Evolutionary conservation across 257 asterid species (phyloP), one percentile per base, ranked within the genome.

Genomic region (Solanum stenotomum): DNA sequence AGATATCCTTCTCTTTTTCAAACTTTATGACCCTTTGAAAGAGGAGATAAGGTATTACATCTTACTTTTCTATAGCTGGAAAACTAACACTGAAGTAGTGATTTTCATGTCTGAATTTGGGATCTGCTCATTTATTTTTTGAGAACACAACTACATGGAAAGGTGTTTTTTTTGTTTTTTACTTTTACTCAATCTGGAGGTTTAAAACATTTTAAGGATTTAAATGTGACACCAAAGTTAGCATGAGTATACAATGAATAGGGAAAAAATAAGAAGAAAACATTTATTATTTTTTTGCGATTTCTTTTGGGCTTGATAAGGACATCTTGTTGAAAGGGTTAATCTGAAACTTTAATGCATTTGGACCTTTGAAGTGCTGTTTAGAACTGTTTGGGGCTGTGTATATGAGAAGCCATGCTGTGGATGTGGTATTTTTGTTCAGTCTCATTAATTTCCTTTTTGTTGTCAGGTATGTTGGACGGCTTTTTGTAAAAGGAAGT

Each of bases 1-100:
- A 14, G 96, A 95, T 82, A 94, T 95, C 84, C 93, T 95, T 90
- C 91, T 95, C 90, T 94, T 93, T 90, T 94, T 95, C 91, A 94
- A 95, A 88, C 93, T 92, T 78, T 94, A 94, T 81, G 98, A 95
- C 75, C 98, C 98, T 87, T 82, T 87, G 87, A 94, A 93, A 88
- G 98, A 94, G 90, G 94, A 93, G 88, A 89, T 95, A 31, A 89
- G 96, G 97, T 93, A 90, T 65, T 13, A 20, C 78, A 38, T 40
- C 23, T 87, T 83, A 23, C 74, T 74, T 61, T 72, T 38, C 86
- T 77, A 89, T 83, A 76, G 88, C 89, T 89, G 72, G 86, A 82
- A 86, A 18, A 13, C 44, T 40, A 23, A 16, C 86, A 49, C 70
- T 10, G 11, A 44, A 81, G 70, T 82, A 82, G 70, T 49, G 70